Evolutionary conservation across 2,329 filamentous ascomycete species (phyloP), one percentile per base, ranked within the genome.

Genomic region (Penicillium sp.): DNA sequence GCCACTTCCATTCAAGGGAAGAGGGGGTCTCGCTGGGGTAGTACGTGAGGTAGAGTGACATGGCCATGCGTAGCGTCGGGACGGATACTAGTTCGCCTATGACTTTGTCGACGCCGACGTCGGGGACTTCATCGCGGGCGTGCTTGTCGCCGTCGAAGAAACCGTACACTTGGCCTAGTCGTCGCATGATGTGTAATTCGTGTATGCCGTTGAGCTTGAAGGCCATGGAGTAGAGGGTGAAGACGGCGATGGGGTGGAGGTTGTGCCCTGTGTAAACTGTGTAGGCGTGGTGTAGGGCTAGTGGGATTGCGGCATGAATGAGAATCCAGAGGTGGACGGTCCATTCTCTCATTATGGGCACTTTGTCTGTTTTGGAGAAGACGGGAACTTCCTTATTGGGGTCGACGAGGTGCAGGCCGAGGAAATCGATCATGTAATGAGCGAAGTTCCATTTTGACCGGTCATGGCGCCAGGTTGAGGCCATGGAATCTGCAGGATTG

Each of bases 91-190:
- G 60, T 4, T 67, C 67, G 0, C 37, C 41, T 2, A 63, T 49
- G 12, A 70, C 66, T 41, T 67, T 66, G 14, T 25, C 46, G 6
- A 70, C 67, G 12, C 65, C 68, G 3, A 63, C 58, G 37, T 75
- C 71, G 0, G 72, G 72, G 9, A 75, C 66, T 8, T 68, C 66
- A 39, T 75, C 72, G 13, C 72, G 67, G 16, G 59, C 63, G 53
- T 75, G 72, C 39, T 71, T 69, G 52, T 75, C 72, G 18, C 73
- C 72, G 48, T 75, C 73, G 9, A 75, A 60, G 48, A 71, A 75
- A 10, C 73, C 73, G 39, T 65, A 61, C 0, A 46, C 53, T 41
- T 72, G 67, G 0, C 68, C 71, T 1, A 74, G 57, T 4, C 60
- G 58, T 8, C 71, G 66, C 27, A 75, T 61, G 4, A 64, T 60